Evolutionary conservation across 352 stramenopile species (phyloP).

Genomic region (Aphanomyces euteiches): DNA sequence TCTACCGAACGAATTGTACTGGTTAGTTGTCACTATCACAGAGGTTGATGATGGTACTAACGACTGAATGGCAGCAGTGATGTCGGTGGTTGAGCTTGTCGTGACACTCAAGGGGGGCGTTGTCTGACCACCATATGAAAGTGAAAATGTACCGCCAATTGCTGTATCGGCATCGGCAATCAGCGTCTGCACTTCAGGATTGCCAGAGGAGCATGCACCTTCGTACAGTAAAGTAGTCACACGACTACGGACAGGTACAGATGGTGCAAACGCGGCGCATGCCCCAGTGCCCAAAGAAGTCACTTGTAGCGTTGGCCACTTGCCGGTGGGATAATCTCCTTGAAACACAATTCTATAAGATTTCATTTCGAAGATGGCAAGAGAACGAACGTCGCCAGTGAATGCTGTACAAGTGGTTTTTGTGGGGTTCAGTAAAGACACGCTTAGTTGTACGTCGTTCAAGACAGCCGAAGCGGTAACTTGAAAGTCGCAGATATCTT

Average conservation of each 20-base stretch:
- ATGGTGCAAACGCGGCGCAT: constrained; percentile 40
- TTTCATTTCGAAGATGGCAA: constrained; percentile 64
- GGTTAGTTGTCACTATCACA: constrained; percentile 78
- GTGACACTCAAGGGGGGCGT: constrained; percentile 61
- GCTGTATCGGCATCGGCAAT: constrained; percentile 65
- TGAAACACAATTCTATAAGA: constrained; percentile 72
- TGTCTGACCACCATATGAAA: constrained; percentile 83
- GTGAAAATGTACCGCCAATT: constrained; percentile 86
- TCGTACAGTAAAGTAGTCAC: constrained; percentile 70
- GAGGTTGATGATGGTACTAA: constrained; percentile 52
- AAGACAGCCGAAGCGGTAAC: constrained; percentile 31
- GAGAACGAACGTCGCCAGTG: constrained; percentile 39
- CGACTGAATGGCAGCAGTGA: constrained; percentile 85
- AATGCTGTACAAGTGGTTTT: constrained; percentile 43
- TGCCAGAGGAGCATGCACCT: constrained; percentile 49
- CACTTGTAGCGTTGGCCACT: constrained; percentile 68
- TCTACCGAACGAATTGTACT: constrained; percentile 63
- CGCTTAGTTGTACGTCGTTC: constrained; percentile 36
- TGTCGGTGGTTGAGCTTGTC: constrained; percentile 71
- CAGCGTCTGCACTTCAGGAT: constrained; percentile 60
- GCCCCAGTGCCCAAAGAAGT: constrained; percentile 33
- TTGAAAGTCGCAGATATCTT: constrained; percentile 57
- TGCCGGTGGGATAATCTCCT: constrained; percentile 58
- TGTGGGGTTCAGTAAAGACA: constrained; percentile 31
- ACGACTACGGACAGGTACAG: constrained; percentile 46